Evolutionary conservation across 1,284 basidiomycete genomes (phyloP), one percentile per base, ranked within the genome.

Genomic region (Malassezia dermatis): DNA sequence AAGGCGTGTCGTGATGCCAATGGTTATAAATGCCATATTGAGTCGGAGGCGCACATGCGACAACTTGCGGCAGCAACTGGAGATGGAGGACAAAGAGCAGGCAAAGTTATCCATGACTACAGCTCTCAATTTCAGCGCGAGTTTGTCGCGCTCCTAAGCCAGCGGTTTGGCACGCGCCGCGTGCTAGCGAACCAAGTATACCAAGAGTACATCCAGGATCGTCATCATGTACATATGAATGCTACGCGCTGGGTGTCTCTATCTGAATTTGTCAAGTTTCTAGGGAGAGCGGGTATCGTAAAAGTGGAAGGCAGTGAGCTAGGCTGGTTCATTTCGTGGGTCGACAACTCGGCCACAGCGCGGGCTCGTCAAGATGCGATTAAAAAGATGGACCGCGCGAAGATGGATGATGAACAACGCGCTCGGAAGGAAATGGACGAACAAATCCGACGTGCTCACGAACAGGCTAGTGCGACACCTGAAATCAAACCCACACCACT

Each of bases 301-400:
- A 82, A 86, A 62, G 94, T 95, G 21, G 93, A 98, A 73, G 93
- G 98, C 77, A 94, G 89, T 46, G 93, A 96, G 77, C 90, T 95
- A 77, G 93, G 91, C 3, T 90, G 89, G 84, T 96, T 89, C 76
- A 81, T 99, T 64, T 83, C 85, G 37, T 99, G 94, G 93, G 86
- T 98, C 58, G 94, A 99, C 76, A 95, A 82, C 75, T 86, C 86
- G 53, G 91, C 94, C 1, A 88, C 89, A 65, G 90, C 94, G 3
- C 79, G 96, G 28, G 87, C 87, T 6, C 86, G 90, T 77, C 86
- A 86, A 76, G 86, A 60, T 76, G 91, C 83, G 86, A 88, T 75
- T 86, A 89, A 30, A 83, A 94, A 94, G 80, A 90, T 93, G 77
- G 90, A 98, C 68, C 81, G 91, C 8, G 82, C 85, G 30, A 86